Evolutionary conservation across 495 filamentous ascomycete genomes (phyloP), one percentile per base, ranked within the genome.

Genomic region (Rusavskia elegans): DNA sequence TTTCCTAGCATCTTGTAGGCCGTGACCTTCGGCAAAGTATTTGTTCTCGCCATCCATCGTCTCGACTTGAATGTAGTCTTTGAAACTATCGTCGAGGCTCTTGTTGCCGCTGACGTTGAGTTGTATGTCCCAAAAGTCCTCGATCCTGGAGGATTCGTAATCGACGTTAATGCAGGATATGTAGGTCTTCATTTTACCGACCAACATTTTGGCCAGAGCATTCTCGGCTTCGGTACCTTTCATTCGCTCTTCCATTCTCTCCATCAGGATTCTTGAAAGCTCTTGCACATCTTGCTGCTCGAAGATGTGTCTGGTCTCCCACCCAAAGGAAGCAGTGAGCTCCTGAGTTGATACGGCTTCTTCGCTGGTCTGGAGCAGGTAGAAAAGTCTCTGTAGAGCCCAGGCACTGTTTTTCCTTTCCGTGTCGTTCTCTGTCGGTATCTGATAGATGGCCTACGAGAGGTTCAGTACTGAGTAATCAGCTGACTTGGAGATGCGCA

Each of bases 241-340:
- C 92, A 99, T 99, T 63, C 83, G 87, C 61, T 89, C 81, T 62
- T 97, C 92, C 69, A 99, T 78, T 44, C 83, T 80, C 65, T 99
- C 92, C 84, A 99, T 97, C 30, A 99, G 73, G 63, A 96, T 95
- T 40, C 92, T 77, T 17, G 88, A 95, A 17, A 99, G 71, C 64
- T 99, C 92, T 62, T 99, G 92, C 8, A 99, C 92, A 67, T 99
- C 92, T 69, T 99, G 92, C 64, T 99, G 92, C 64, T 95, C 93
- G 65, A 99, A 99, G 32, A 96, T 95, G 64, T 99, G 90, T 55
- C 84, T 81, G 0, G 89, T 90, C 58, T 99, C 90, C 92, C 92
- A 99, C 29, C 92, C 92, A 67, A 99, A 99, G 0, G 93, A 95
- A 53, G 80, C 80, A 0, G 92, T 99, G 17, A 99, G 79, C 61